Conservation (phyloP, 768 basidiomycete genomes). For the Lactifluus volemus region DNA sequence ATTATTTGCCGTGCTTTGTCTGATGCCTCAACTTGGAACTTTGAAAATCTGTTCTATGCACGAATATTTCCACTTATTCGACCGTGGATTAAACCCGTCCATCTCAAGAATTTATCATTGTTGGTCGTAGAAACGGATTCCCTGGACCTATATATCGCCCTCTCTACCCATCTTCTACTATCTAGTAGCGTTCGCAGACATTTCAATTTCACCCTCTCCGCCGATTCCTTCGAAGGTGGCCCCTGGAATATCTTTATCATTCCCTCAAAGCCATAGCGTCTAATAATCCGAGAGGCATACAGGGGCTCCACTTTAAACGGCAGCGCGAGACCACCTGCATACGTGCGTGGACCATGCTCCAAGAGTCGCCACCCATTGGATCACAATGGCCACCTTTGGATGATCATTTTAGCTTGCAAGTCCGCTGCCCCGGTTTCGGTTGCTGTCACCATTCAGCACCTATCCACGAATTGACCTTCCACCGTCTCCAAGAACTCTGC, state of each 20-base stretch:
- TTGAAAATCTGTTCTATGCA: neutral
- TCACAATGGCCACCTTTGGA: neutral
- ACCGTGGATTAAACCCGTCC: neutral
- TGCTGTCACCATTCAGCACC: neutral
- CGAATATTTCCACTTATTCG: neutral
- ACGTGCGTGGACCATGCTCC: neutral
- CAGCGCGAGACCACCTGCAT: neutral
- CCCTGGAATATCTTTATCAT: neutral
- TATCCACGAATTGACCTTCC: neutral
- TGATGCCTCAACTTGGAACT: neutral
- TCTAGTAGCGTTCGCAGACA: neutral
- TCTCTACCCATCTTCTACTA: neutral
- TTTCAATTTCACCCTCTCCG: neutral
- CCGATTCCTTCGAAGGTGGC: neutral
- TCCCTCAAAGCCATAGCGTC: neutral
- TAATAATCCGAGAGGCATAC: neutral
- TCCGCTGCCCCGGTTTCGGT: neutral
- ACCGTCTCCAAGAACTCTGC: slow-evolving; percentile 3
- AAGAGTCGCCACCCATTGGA: neutral
- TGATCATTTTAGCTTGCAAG: neutral
- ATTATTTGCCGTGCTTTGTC: neutral
- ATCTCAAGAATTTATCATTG: neutral
- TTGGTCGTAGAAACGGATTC: neutral
- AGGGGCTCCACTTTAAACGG: neutral
- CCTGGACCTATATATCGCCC: neutral